These are phyloP conservation scores for Leishmania arabica DNA, from an alignment of 208 protist species.

Conservation along the genomic window DNA sequence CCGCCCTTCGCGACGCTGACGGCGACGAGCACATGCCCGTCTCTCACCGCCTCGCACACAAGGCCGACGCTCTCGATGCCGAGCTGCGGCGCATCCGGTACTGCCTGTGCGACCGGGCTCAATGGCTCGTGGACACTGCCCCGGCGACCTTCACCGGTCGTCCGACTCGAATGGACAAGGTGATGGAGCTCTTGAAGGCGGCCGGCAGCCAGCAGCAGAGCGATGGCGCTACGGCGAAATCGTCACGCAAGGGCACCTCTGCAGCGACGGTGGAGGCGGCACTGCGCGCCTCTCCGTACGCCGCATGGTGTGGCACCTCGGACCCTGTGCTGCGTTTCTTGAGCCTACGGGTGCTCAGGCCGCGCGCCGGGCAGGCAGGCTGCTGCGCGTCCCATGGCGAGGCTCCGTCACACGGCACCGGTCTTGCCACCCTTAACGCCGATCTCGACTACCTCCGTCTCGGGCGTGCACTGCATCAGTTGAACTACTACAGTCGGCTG, in stretches of 20 bases:
- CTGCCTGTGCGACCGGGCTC: slow-evolving; percentile 52
- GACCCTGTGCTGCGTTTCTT: slow-evolving; percentile 14
- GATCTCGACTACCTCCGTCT: slow-evolving; percentile 77
- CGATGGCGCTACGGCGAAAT: not conserved
- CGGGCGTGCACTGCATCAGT: slow-evolving; percentile 47
- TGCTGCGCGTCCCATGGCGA: not conserved
- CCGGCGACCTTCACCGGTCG: slow-evolving; percentile 45
- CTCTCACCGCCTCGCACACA: slow-evolving; percentile 46
- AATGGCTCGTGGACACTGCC: slow-evolving; percentile 57
- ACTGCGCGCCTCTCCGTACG: slow-evolving; percentile 21
- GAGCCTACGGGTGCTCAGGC: slow-evolving; percentile 12
- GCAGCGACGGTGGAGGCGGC: slow-evolving; percentile 12
- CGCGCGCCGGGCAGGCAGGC: not conserved
- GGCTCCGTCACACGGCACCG: slow-evolving; percentile 12
- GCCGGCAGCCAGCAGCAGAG: not conserved
- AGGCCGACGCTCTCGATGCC: slow-evolving; percentile 60
- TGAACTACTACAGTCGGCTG: slow-evolving; percentile 85
- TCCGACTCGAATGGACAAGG: slow-evolving; percentile 42
- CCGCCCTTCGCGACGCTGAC: slow-evolving; percentile 36
- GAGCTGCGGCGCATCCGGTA: slow-evolving; percentile 70
- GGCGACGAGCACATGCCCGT: slow-evolving; percentile 57
- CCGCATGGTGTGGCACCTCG: slow-evolving; percentile 13
- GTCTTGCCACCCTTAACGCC: slow-evolving; percentile 37
- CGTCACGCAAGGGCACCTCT: not conserved
- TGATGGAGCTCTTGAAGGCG: slow-evolving; percentile 22